Base-by-base conservation (phyloP, 768 basidiomycete species). In the Mycena leptocephala region DNA sequence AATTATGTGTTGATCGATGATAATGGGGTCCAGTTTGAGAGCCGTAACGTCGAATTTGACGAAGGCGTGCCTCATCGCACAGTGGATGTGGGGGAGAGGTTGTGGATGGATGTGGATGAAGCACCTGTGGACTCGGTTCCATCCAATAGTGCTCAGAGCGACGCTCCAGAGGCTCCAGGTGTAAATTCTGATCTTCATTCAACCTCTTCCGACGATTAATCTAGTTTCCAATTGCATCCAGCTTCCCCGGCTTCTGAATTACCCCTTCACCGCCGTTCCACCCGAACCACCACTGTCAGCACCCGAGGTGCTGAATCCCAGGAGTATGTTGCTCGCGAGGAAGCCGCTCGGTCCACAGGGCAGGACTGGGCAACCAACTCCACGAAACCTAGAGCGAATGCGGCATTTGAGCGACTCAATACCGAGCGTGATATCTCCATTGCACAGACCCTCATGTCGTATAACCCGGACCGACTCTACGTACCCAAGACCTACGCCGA, bases 1-100 rank as follows among this genome's bases (percentile, higher is more conserved):
- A 68, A 68, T 41, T 68, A 68, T 28, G 33, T 58, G 26, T 11
- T 61, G 16, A 61, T 70, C 30, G 70, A 70, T 9, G 59, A 61
- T 32, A 10, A 70, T 22, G 70, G 70, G 1, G 16, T 2, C 4
- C 70, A 70, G 32, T 70, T 70, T 22, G 70, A 70, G 59, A 51
- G 43, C 55, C 43, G 58, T 1, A 70, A 70, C 30, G 43, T 70
- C n/a, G 41, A 48, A 33, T 70, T 61, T 28, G 69, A 70, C 26
- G 59, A 70, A 20, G 69, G 69, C 2, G 13, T 9, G 1, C 26
- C 67, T 58, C 37, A 69, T 39, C 67, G 55, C 55, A 58, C 67
- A 0, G n/a, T n/a, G 55, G 67, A 69, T 69, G 70, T 13, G 67
- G 67, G 55, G 55, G 51, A 53, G 55, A 46, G 28, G 20, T 24